phyloP scores from a whole-genome alignment of 768 basidiomycete genomes.

The Lenzites betulinus region DNA sequence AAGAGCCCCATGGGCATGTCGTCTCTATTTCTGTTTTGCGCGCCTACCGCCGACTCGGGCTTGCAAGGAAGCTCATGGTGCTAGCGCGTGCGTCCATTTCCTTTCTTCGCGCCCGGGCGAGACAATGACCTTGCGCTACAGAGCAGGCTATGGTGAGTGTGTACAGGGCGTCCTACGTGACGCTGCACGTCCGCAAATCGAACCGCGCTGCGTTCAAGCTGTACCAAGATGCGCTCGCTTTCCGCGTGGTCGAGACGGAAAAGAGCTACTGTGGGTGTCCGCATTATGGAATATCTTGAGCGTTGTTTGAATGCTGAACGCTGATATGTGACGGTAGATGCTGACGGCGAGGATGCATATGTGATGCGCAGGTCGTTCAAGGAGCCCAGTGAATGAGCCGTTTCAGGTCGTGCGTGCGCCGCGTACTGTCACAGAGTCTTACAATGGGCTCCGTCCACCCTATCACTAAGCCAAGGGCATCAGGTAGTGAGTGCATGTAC shows the following conservation, averaged over 20 bases:
- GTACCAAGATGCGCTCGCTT: conserved; percentile 85
- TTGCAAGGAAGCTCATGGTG: conserved; percentile 90
- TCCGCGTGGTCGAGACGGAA: conserved; percentile 77
- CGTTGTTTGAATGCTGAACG: conserved; percentile 22
- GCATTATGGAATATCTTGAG: not conserved
- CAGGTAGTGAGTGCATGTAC: too few species aligned
- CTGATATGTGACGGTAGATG: conserved; percentile 52
- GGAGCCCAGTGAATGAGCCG: too few species aligned
- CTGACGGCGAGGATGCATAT: conserved; percentile 93
- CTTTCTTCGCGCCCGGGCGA: not conserved
- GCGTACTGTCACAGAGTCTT: too few species aligned
- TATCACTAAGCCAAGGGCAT: too few species aligned
- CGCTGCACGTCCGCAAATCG: conserved; percentile 86
- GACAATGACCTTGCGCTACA: conserved; percentile 30
- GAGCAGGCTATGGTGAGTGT: conserved; percentile 86
- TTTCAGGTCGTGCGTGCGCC: too few species aligned
- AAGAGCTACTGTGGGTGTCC: conserved; percentile 76
- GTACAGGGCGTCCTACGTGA: conserved; percentile 78
- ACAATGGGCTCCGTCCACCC: too few species aligned
- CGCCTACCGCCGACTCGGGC: conserved; percentile 81
- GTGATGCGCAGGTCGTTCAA: conserved; percentile 77
- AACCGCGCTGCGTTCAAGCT: conserved; percentile 86
- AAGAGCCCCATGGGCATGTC: conserved; percentile 79
- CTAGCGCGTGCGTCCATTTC: conserved; percentile 69
- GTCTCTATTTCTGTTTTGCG: conserved; percentile 94